These are phyloP conservation scores for Epichloe typhina DNA, from an alignment of 2,329 filamentous ascomycete species.

Conservation along the genomic window DNA sequence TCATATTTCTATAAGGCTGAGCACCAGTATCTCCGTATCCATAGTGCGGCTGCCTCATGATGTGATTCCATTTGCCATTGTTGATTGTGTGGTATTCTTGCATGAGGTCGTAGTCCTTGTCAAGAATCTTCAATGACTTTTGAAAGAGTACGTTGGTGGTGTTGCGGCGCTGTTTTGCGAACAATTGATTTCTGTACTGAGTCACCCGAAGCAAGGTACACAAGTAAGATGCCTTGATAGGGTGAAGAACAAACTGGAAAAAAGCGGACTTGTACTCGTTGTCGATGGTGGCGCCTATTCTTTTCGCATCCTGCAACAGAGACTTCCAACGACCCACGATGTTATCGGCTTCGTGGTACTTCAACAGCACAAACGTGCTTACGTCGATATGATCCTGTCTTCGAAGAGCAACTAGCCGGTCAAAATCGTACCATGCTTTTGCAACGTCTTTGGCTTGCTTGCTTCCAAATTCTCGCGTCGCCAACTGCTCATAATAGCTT, in stretches of 20 bases:
- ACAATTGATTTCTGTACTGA: conserved; percentile 36
- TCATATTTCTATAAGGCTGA: conserved; percentile 38
- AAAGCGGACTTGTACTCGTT: conserved; percentile 35
- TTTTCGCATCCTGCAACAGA: conserved; percentile 30
- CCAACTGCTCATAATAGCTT: conserved; percentile 31
- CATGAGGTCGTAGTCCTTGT: conserved; percentile 35
- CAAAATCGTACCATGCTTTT: conserved; percentile 38
- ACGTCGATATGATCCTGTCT: conserved; percentile 49
- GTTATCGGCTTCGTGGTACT: conserved; percentile 46
- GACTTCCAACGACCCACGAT: conserved; percentile 39
- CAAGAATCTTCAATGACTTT: conserved; percentile 35
- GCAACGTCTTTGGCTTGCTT: conserved; percentile 32
- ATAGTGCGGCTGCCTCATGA: conserved; percentile 36
- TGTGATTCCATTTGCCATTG: conserved; percentile 42
- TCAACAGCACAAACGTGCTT: conserved; percentile 40
- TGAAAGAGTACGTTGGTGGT: conserved; percentile 37
- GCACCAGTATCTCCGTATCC: conserved; percentile 24
- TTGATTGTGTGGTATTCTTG: conserved; percentile 37
- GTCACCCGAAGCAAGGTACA: conserved; percentile 35
- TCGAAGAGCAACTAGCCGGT: conserved; percentile 33
- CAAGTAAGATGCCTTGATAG: conserved; percentile 42
- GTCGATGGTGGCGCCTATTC: conserved; percentile 29
- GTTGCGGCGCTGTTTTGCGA: conserved; percentile 42
- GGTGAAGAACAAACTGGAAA: conserved; percentile 49
- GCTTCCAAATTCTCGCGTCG: conserved; percentile 36